phyloP scores from a whole-genome alignment of 192 early-diverging fungal species.

The Dimargaris xerosporica region DNA sequence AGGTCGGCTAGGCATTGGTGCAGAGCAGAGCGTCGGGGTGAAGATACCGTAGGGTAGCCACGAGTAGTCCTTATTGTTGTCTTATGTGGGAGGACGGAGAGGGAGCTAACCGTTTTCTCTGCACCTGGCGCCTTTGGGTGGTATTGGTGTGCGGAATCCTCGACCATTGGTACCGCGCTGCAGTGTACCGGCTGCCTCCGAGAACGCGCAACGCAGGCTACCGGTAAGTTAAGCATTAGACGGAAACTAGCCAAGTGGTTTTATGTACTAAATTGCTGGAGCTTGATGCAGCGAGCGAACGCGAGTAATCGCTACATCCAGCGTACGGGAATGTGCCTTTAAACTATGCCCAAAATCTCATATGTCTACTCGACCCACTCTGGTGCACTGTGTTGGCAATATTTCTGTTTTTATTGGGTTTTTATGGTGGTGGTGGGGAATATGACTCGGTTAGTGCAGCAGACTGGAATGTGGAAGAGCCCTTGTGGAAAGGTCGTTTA shows the following conservation, averaged over 20 bases:
- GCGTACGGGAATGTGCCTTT: too few species aligned
- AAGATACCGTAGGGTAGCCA: background rate
- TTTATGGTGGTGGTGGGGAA: too few species aligned
- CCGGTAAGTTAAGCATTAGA: background rate
- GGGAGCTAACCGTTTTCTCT: background rate
- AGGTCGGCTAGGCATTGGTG: too few species aligned
- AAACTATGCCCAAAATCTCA: too few species aligned
- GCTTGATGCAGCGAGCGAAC: too few species aligned
- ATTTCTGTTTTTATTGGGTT: too few species aligned
- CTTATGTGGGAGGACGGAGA: background rate
- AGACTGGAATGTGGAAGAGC: slow-evolving; percentile 68
- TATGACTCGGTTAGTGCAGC: slow-evolving; percentile 28
- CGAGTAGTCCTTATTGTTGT: background rate
- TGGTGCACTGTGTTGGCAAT: too few species aligned
- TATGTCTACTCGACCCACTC: too few species aligned
- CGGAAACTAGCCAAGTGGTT: too few species aligned
- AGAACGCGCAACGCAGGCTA: slow-evolving; percentile 11
- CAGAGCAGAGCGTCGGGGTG: background rate
- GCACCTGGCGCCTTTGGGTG: background rate
- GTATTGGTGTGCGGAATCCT: background rate
- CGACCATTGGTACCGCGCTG: background rate
- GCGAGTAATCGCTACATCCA: too few species aligned
- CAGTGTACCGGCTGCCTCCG: slow-evolving; percentile 13
- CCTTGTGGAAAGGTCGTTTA: slow-evolving; percentile 66
- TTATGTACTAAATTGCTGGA: too few species aligned